Evolutionary conservation across 306 rosid species (phyloP).

Genomic region (Sophora flavescens): DNA sequence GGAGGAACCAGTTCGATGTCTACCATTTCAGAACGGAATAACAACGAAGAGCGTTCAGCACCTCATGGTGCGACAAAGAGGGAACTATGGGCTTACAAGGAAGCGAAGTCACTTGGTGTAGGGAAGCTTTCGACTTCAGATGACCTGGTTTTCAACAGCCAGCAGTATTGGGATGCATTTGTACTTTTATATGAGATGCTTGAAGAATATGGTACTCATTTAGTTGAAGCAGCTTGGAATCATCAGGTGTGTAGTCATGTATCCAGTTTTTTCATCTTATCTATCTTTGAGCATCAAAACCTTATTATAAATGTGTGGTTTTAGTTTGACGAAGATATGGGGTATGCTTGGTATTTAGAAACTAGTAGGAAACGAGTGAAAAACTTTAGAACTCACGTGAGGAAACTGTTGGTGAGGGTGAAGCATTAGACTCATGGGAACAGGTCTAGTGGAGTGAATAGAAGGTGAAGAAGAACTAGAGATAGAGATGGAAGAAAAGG

Average conservation of each 20-base stretch:
- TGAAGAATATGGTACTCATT: slow-evolving; percentile 97
- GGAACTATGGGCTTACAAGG: slow-evolving; percentile 85
- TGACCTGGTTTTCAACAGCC: slow-evolving; percentile 56
- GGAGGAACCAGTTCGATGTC: slow-evolving; percentile 51
- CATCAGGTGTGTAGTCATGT: slow-evolving; percentile 69
- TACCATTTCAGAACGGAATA: slow-evolving; percentile 45
- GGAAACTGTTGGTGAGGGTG: no score
- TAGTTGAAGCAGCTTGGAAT: slow-evolving; percentile 99
- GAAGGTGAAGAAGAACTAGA: no score
- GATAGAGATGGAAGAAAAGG: no score
- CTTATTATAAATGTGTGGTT: slow-evolving; percentile 15
- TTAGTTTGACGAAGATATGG: slow-evolving; percentile 31
- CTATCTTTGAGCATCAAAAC: slow-evolving; percentile 27
- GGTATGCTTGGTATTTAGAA: slow-evolving; percentile 25
- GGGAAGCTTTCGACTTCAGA: slow-evolving; percentile 62
- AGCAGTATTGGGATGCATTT: slow-evolving; percentile 87
- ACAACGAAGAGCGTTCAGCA: slow-evolving; percentile 43
- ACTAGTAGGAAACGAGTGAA: slow-evolving; percentile 1
- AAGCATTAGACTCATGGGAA: no score
- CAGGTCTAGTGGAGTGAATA: no score
- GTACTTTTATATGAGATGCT: slow-evolving; percentile 94
- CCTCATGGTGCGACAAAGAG: slow-evolving; percentile 73
- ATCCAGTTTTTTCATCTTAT: slow-evolving; percentile 16
- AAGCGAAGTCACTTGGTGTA: slow-evolving; percentile 91
- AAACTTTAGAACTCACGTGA: no score